Base-by-base conservation (phyloP, 176 grass and related monocot species). In the Alloteropsis semialata region DNA sequence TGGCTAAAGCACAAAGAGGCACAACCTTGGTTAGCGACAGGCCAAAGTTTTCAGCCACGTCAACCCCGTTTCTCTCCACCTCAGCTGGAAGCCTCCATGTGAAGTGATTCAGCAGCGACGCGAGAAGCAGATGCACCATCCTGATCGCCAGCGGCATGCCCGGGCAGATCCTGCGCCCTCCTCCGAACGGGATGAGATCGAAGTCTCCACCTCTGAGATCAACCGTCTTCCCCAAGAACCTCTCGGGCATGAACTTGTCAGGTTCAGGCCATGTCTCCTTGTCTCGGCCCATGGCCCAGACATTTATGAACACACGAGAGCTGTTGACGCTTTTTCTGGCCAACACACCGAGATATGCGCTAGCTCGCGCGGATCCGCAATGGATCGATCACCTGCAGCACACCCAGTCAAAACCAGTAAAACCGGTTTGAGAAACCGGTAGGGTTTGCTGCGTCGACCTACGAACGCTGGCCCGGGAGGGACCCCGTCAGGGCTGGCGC, bases 41-140 rank as follows among this genome's bases (percentile, higher is more conserved):
- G 2, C 84, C 90, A 19, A 89, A 89, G 18, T 83, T 86, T 12
- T 92, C 90, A 5, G 30, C 14, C 90, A 89, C 89, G 30, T 89
- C 60, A 43, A 89, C 33, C 16, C 84, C 87, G 9, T 41, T 5
- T 30, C 27, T 72, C 7, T 84, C 37, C 9, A 46, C 44, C 16
- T 87, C 68, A n/a, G 0, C 9, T 0, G 89, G 89, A 2, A 91
- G 79, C 53, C n/a, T 76, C 89, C 89, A 91, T 29, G 74, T 32
- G 6, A 79, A 82, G 1, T 18, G 27, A 17, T 84, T 50, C 2
- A 92, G 8, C 60, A 92, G 8, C 0, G 87, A 83, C 1, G 87
- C 90, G 10, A 92, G 69, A 0, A 89, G n/a, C 61, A 87, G 11
- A 28, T 84, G 78, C 28, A 88, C 69, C 85, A 88, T 91, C 18